Percentiles rank a stretch among this genome's conserved stretches.
These are phyloP conservation scores for Artemisia annua DNA, from an alignment of 129 eudicot genomes.

Conservation along the genomic window DNA sequence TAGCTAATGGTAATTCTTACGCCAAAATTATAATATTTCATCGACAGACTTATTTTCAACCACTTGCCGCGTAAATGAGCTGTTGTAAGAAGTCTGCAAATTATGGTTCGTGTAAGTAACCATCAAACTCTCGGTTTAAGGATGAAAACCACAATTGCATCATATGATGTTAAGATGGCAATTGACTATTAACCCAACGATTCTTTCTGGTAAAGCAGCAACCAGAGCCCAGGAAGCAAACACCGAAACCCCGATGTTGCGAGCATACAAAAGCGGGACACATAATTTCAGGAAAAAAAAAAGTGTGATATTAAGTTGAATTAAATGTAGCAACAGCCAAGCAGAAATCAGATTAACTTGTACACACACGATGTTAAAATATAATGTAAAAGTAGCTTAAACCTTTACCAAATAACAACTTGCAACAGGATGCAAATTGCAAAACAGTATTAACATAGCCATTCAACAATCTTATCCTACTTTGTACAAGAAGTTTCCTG, in stretches of 20 bases:
- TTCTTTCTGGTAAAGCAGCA: background rate
- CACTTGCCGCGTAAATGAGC: too few relatives aligned
- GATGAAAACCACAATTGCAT: too few relatives aligned
- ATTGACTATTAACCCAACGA: too few relatives aligned
- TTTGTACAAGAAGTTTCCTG: constrained; percentile 55
- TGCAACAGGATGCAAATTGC: constrained; percentile 20
- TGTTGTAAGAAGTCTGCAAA: too few relatives aligned
- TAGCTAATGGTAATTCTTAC: too few relatives aligned
- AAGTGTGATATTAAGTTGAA: background rate
- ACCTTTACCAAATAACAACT: constrained; percentile 12
- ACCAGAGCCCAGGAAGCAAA: background rate
- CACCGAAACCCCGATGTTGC: background rate
- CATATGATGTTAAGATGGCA: too few relatives aligned
- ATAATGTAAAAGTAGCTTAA: constrained; percentile 14
- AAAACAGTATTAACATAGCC: constrained; percentile 27
- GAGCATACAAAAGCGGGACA: background rate
- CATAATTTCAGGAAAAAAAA: background rate
- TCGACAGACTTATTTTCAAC: too few relatives aligned
- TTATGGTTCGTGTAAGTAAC: too few relatives aligned
- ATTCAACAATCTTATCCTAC: constrained; percentile 50
- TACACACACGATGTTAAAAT: constrained; percentile 23
- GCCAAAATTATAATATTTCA: too few relatives aligned
- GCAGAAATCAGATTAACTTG: background rate
- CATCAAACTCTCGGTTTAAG: too few relatives aligned
- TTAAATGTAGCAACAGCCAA: background rate